Base-by-base conservation (phyloP, 371 early-diverging fungal species). In the Mortierella sp. region DNA sequence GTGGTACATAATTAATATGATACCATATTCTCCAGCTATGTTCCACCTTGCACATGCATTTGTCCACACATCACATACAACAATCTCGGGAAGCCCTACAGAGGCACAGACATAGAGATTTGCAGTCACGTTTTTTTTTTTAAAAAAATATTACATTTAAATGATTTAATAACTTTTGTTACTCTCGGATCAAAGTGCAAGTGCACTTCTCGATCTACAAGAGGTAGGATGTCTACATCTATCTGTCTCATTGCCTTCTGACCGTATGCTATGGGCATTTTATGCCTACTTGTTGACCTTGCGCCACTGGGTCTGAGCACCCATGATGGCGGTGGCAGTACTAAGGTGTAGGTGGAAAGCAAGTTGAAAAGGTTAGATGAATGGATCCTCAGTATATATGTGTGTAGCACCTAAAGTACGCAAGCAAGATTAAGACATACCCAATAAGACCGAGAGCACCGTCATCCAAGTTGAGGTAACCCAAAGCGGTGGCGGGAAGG, bases 381-480 rank as follows among this genome's bases (percentile, higher is more conserved):
- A 45, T 45, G 5, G n/a, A 51, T 51, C 51, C n/a, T n/a, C n/a
- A 51, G 58, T 58, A 58, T 58, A 58, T 3, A 35, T 35, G 35
- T 35, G 6, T 35, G 2, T 35, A 43, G 0, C 16, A 43, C 16
- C 11, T 11, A 43, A 43, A 43, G 43, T 16, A 16, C 43, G 43
- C 59, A 30, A 58, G 10, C 18, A 32, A 11, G 6, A 58, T 1
- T 16, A 58, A 58, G 59, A 39, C 62, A 43, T 62, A 62, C 62
- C 62, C 62, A 62, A 88, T 86, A 59, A 92, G 79, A 61, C 93
- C 93, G 59, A 93, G 87, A 61, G 89, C 75, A 62, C 93, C 93
- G 59, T 91, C 90, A 73, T 89, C 88, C 30, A 87, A 84, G 35
- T 75, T 59, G 37, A 90, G 47, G 66, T 85, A 90, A n/a, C 85